Evolutionary conservation across 768 basidiomycete genomes (phyloP), one percentile per base, ranked within the genome.

Genomic region (Cyclocybe aegerita): DNA sequence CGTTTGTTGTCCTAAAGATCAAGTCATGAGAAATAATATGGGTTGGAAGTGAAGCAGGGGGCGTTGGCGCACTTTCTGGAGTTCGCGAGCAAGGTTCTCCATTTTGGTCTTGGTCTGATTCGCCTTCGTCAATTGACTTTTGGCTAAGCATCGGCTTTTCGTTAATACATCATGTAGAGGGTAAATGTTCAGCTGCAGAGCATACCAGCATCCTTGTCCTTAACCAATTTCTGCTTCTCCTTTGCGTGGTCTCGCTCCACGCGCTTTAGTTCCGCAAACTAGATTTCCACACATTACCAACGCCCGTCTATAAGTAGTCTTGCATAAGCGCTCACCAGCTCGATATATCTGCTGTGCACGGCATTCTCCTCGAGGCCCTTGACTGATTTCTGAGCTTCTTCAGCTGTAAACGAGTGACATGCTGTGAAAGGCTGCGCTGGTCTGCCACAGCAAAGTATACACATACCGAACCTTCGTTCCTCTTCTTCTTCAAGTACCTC

Each of bases 261-360:
- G 45, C 89, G 80, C 66, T 93, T 93, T 65, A 91, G 73, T 67
- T 93, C 91, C 60, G 90, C 89, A 68, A 93, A 94, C 91, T 94
- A 61, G 42, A 57, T 55, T 50, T 39, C 40, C 33, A 29, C 53
- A 52, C 35, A 60, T 52, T 32, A 51, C 44, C 34, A 54, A 49
- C 17, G 31, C 43, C 16, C 29, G 35, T 44, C 32, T 46, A 40
- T 60, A 53, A 53, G 56, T 49, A 39, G 45, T 47, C 55, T 48
- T 54, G 54, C 47, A 34, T 39, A 39, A 37, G 31, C 67, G 29
- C 78, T 67, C 72, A 93, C 92, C 74, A 94, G 70, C 70, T 94
- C 92, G 61, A 93, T 82, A 70, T 93, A 93, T 70, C 91, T 93
- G 53, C 81, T 74, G 61, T 93, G 90, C 49, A 93, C 83, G 39